Evolutionary conservation across 2,329 filamentous ascomycete species (phyloP), one percentile per base, ranked within the genome.

Genomic region (Phialocephala subalpina): DNA sequence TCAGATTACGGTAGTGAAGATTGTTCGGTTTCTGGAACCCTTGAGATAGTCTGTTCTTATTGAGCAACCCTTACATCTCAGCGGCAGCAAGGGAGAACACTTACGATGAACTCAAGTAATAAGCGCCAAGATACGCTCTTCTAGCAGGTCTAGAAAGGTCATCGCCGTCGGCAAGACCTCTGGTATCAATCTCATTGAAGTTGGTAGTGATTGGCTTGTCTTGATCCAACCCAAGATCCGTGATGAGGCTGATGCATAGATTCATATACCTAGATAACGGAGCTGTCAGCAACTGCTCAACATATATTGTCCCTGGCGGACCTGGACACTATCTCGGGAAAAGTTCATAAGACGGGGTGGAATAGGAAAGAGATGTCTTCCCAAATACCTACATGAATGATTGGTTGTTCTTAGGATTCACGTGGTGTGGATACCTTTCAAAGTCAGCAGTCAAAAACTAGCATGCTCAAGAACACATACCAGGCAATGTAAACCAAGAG

Each of bases 401-500:
- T 53, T 75, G 74, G 35, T 73, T 74, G 20, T 72, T 69, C 22
- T 71, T 73, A 8, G 74, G 74, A 59, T 73, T 74, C 4, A 68
- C 57, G 62, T 74, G 69, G n/a, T 73, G 62, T 22, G 74, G 74
- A 63, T 75, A 75, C 73, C 73, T 74, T 25, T 56, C 8, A 36
- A 35, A 56, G 14, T 56, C 12, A 56, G 29, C 20, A 35, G 27
- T 18, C 18, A 27, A 18, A 36, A 7, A 20, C 53, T 27, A 56
- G 8, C 53, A 9, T 2, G 18, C 9, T 18, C 8, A 9, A 18
- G 12, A 22, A 29, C 2, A 63, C 79, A 70, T 73, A 88, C 87
- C 87, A 90, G 12, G 83, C 80, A 63, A 84, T 82, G 65, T 89
- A 89, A 8, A 89, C 80, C 49, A 89, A 77, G n/a, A 89, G 75